Conservation (phyloP, 1,139 yeast species). For the Kodamaea suecica region DNA sequence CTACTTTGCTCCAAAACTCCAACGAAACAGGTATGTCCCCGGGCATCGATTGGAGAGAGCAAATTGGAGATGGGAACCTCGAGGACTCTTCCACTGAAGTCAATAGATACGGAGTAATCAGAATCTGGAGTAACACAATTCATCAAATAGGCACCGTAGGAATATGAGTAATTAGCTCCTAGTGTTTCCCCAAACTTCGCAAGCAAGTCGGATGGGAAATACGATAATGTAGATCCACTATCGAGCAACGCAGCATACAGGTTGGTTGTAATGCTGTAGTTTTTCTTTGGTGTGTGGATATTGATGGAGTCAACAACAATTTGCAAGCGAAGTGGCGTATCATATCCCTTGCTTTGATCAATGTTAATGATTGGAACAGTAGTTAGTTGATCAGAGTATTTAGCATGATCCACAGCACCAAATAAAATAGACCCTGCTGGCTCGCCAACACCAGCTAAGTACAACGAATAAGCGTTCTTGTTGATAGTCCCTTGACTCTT, state of each 20-base stretch:
- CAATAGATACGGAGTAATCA: conserved; percentile 20
- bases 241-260: conserved; percentile 18
- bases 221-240: conserved; percentile 33
- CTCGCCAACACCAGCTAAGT: conserved; percentile 15
- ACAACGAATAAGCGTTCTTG: conserved; percentile 50
- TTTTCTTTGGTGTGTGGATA: conserved; percentile 8
- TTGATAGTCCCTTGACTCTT: conserved; percentile 47
- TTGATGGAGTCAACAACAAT: conserved; percentile 22
- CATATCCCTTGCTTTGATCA: conserved; percentile 16
- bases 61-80: conserved; percentile 45
- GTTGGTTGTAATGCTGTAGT: conserved; percentile 10
- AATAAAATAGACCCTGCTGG: conserved; percentile 46
- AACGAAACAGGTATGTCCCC: conserved; percentile 23
- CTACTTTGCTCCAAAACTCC: conserved; percentile 21
- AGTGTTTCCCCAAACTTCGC: conserved; percentile 26
- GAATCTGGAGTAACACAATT: conserved; percentile 19
- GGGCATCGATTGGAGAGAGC: conserved; percentile 7
- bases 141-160: conserved; percentile 29
- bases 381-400: conserved; percentile 44
- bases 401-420: conserved; percentile 57
- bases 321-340: conserved; percentile 26
- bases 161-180: conserved; percentile 29
- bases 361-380: conserved; percentile 31
- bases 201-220: conserved; percentile 29
- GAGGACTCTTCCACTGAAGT: conserved; percentile 53